A percentile compares a stretch with the other conserved stretches of the same genome.
phyloP scores from a whole-genome alignment of 768 basidiomycete species.

The Nidularia sp. region DNA sequence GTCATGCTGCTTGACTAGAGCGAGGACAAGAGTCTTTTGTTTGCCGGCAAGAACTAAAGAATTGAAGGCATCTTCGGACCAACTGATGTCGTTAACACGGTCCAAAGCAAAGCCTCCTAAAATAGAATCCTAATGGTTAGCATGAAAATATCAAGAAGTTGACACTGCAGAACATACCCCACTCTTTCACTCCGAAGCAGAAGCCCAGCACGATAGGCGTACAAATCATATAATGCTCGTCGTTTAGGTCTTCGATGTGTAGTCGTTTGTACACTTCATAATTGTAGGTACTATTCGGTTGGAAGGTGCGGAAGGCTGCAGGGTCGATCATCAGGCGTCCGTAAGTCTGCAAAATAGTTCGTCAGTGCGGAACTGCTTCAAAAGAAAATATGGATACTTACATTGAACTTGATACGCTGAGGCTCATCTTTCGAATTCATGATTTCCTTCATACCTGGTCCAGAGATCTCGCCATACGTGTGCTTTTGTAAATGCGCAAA shows the following conservation, averaged over 20 bases:
- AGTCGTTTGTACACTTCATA: slow-evolving; percentile 8
- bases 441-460: slow-evolving; percentile 4
- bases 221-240: slow-evolving; percentile 19
- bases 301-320: slow-evolving; percentile 13
- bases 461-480: slow-evolving; percentile 2
- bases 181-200: slow-evolving; percentile 17
- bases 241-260: slow-evolving; percentile 9
- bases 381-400: background rate
- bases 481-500: background rate
- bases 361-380: background rate
- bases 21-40: slow-evolving; percentile 24
- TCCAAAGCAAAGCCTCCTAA: slow-evolving; percentile 24
- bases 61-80: slow-evolving; percentile 29
- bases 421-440: background rate
- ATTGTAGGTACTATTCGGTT: slow-evolving; percentile 13
- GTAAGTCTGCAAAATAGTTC: slow-evolving; percentile 7
- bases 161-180: slow-evolving; percentile 13
- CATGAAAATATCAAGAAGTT: background rate
- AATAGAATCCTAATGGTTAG: background rate
- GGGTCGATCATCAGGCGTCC: slow-evolving; percentile 23
- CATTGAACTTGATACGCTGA: background rate
- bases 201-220: slow-evolving; percentile 18
- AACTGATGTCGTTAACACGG: slow-evolving; percentile 17
- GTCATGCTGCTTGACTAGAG: slow-evolving; percentile 20
- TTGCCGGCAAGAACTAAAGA: slow-evolving; percentile 24